Evolutionary conservation across 257 asterid genomes (phyloP).

Genomic region (Lantana camara): DNA sequence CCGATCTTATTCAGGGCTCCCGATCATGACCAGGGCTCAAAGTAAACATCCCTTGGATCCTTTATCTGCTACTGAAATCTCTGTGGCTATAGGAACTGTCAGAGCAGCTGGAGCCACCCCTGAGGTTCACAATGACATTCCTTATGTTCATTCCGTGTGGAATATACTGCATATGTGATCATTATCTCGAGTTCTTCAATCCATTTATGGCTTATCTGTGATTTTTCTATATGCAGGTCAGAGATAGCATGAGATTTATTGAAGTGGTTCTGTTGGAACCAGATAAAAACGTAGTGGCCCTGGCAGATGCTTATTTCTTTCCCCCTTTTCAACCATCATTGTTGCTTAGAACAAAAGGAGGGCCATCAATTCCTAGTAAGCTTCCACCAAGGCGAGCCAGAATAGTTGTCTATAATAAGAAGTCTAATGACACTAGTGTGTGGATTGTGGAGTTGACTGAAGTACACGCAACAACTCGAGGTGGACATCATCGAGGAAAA

Average conservation of each 20-base stretch:
- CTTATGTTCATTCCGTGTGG: constrained; percentile 3
- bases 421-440: constrained; percentile 87
- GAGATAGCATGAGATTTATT: constrained; percentile 93
- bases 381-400: constrained; percentile 97
- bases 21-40: constrained; percentile 64
- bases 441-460: constrained; percentile 94
- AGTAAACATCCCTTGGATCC: constrained; percentile 94
- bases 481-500: constrained; percentile 98
- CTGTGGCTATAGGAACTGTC: constrained; percentile 92
- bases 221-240: constrained; percentile 72
- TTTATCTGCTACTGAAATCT: constrained; percentile 82
- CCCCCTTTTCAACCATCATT: constrained; percentile 97
- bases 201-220: constrained; percentile 11
- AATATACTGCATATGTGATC: constrained; percentile 14
- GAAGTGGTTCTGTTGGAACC: constrained; percentile 96
- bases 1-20: constrained; percentile 56
- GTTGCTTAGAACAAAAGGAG: constrained; percentile 82
- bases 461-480: constrained; percentile 93
- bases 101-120: constrained; percentile 99
- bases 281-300: constrained; percentile 82
- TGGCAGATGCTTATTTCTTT: constrained; percentile 96
- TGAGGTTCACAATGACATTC: constrained; percentile 56
- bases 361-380: constrained; percentile 77
- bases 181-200: constrained; percentile 14
- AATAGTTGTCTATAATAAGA: constrained; percentile 81